phyloP scores from a whole-genome alignment of 805 yeast species.

The Ogataea populi-albae region DNA sequence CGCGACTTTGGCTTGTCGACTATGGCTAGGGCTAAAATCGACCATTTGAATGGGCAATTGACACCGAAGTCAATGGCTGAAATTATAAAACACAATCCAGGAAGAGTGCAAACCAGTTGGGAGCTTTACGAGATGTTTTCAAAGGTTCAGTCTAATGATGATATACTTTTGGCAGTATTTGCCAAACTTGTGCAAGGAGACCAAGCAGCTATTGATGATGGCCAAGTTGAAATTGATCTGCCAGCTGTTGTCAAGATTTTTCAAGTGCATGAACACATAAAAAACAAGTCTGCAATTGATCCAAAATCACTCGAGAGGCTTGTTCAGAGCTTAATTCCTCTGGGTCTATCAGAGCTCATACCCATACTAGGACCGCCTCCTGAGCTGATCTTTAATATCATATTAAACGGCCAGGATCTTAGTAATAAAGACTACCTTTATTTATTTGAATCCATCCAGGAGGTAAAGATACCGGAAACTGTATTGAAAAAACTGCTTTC shows the following conservation, averaged over 20 bases:
- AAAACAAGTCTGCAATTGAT: conserved; percentile 14
- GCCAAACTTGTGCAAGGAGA: conserved; percentile 8
- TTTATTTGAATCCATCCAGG: conserved; percentile 17
- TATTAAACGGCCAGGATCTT: conserved; percentile 8
- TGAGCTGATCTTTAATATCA: conserved; percentile 9
- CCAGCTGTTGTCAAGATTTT: conserved; percentile 13
- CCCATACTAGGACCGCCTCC: conserved; percentile 13
- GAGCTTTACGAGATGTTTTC: conserved; percentile 24
- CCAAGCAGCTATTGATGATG: conserved; percentile 15
- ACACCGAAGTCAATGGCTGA: conserved; percentile 20
- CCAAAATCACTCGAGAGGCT: conserved; percentile 9
- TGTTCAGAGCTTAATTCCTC: conserved; percentile 16
- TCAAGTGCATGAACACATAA: conserved; percentile 12
- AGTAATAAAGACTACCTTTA: conserved; percentile 21
- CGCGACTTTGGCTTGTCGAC: conserved; percentile 28
- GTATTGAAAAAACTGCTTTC: conserved; percentile 4
- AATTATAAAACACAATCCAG: conserved; percentile 35
- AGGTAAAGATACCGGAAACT: not conserved
- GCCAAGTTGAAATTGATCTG: conserved; percentile 13
- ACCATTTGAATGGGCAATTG: conserved; percentile 6
- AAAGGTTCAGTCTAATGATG: conserved; percentile 1
- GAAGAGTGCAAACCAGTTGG: conserved; percentile 34
- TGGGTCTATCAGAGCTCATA: conserved; percentile 19
- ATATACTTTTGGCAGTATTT: conserved; percentile 2
- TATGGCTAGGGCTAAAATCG: conserved; percentile 10